Evolutionary conservation across 2,329 filamentous ascomycete species (phyloP).

Genomic region (Zalaria sp.): DNA sequence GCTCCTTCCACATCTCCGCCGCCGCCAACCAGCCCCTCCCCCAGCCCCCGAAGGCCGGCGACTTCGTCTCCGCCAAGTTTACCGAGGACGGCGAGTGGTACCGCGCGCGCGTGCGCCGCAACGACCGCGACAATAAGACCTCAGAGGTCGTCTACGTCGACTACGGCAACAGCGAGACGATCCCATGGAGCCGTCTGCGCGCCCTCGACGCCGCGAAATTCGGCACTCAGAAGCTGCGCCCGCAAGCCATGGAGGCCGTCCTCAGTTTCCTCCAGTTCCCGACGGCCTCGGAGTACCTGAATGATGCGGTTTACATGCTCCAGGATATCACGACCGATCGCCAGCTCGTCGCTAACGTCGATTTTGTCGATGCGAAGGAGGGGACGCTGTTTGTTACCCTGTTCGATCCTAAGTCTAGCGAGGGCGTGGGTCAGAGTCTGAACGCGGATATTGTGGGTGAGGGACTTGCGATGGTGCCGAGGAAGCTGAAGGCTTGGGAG

Average conservation of each 20-base stretch:
- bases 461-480: constrained; percentile 80
- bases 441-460: constrained; percentile 77
- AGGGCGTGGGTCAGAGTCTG: constrained; percentile 59
- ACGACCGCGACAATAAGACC: constrained; percentile 79
- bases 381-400: constrained; percentile 75
- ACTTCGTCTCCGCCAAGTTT: constrained; percentile 85
- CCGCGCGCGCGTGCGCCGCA: constrained; percentile 76
- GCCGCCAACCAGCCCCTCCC: constrained; percentile 62
- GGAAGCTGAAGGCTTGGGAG: constrained; percentile 88
- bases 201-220: constrained; percentile 71
- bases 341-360: constrained; percentile 79
- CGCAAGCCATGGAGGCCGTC: constrained; percentile 76
- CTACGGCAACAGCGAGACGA: constrained; percentile 85
- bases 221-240: constrained; percentile 63
- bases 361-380: constrained; percentile 66
- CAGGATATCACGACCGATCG: constrained; percentile 55
- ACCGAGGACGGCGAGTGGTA: constrained; percentile 87
- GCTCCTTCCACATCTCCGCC: constrained; percentile 75
- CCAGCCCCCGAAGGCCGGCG: constrained; percentile 74
- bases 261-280: constrained; percentile 86
- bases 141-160: constrained; percentile 90
- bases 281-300: constrained; percentile 64
- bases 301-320: constrained; percentile 64
- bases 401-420: constrained; percentile 56
- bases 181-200: constrained; percentile 73